Evolutionary conservation across 371 early-diverging fungal species (phyloP).

Genomic region (Apophysomyces ossiformis): DNA sequence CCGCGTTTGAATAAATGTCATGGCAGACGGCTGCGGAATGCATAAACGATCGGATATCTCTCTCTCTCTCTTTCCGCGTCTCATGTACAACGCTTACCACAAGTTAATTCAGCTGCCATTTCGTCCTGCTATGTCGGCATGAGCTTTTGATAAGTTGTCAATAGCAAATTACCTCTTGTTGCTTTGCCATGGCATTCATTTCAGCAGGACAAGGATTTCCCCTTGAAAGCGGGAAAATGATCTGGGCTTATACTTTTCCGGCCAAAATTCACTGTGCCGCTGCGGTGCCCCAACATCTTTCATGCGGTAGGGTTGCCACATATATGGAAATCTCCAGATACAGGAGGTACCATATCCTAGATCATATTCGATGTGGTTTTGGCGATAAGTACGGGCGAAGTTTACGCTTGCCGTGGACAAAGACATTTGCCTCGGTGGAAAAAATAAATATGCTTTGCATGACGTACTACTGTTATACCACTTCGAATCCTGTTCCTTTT

Average conservation of each 20-base stretch:
- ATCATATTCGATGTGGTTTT: no score
- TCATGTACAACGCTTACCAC: background rate
- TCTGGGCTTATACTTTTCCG: background rate
- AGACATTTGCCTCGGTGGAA: no score
- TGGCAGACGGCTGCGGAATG: conserved; percentile 25
- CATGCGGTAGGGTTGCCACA: background rate
- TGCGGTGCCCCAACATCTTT: background rate
- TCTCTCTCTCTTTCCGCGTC: background rate
- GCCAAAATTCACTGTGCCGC: background rate
- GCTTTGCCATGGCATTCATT: background rate
- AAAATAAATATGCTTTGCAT: no score
- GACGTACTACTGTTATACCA: no score
- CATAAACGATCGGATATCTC: background rate
- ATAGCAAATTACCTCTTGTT: background rate
- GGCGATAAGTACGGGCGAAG: no score
- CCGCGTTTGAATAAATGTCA: conserved; percentile 26
- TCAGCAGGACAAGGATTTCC: background rate
- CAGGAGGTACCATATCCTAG: no score
- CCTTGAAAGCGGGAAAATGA: background rate
- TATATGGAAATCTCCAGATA: no score
- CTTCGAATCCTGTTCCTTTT: no score
- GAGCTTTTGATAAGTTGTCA: background rate
- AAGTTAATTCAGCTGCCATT: conserved; percentile 3
- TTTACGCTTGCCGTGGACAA: no score
- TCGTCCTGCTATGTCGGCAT: background rate